Evolutionary conservation across 2,329 filamentous ascomycete species (phyloP).

Genomic region (Aspergillus carbonarius): DNA sequence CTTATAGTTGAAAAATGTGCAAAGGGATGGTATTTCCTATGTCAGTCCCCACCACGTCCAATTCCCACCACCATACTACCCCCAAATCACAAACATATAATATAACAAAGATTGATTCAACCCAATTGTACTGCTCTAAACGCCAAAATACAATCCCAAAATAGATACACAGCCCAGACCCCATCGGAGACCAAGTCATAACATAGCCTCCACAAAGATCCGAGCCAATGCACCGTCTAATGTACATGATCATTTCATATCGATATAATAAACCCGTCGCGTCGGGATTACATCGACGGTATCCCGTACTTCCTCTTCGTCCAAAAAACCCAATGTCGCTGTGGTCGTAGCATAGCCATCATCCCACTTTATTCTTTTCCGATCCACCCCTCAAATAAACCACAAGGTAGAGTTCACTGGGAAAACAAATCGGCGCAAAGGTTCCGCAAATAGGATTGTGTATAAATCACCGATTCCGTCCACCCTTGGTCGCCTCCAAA

Average conservation of each 20-base stretch:
- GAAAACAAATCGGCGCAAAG: too few relatives aligned
- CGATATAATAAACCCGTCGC: background rate
- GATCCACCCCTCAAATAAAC: too few relatives aligned
- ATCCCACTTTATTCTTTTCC: too few relatives aligned
- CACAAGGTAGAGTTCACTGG: too few relatives aligned
- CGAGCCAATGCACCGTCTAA: slow-evolving; percentile 19
- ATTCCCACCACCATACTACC: background rate
- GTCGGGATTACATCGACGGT: background rate
- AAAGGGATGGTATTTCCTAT: background rate
- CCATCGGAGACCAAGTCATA: slow-evolving; percentile 1
- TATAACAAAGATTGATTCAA: slow-evolving; percentile 23
- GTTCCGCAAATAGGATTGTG: too few relatives aligned
- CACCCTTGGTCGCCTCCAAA: slow-evolving; percentile 83
- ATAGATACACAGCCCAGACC: slow-evolving; percentile 18
- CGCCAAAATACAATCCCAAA: slow-evolving; percentile 25
- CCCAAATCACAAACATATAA: slow-evolving; percentile 1
- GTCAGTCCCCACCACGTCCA: background rate
- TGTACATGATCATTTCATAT: slow-evolving; percentile 25
- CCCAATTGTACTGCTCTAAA: slow-evolving; percentile 27
- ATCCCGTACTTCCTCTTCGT: background rate
- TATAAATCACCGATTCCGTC: slow-evolving; percentile 51
- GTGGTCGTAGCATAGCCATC: background rate
- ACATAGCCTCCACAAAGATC: slow-evolving; percentile 4
- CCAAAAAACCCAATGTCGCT: background rate
- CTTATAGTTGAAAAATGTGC: background rate